Evolutionary conservation across 306 rosid species (phyloP), one percentile per base, ranked within the genome.

Genomic region (Carpinus fangiana): DNA sequence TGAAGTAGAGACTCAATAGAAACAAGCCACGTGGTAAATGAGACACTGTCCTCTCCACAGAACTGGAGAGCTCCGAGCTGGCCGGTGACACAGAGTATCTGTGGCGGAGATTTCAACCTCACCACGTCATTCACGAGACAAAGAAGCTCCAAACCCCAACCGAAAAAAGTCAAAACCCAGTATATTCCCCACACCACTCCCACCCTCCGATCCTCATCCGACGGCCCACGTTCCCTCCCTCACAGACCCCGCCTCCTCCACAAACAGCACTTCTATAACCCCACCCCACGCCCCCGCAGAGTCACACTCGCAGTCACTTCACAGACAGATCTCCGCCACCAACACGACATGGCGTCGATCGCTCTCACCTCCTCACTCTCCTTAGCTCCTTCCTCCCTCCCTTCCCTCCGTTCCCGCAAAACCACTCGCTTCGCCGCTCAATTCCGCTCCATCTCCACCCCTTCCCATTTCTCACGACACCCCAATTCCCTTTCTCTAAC

Each of bases 261-360:
- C 70, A n/a, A n/a, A 20, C 11, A 18, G 1, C 31, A n/a, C 12
- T 20, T 1, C 21, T n/a, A 56, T 14, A 56, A n/a, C 62, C 26
- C 18, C 65, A n/a, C 62, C 26, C 18, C 65, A 57, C 36, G 20
- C 14, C 9, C 17, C 0, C 67, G 4, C 17, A 11, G 4, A 11
- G 9, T 3, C 38, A 3, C 41, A 28, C 17, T 7, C 28, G 41
- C 12, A 14, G n/a, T 5, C 10, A 26, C 20, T 13, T 13, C 46
- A 17, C 12, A 17, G 21, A 17, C 21, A 18, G 47, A 38, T 59
- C 70, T 45, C 79, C 65, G 61, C 34, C 72, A 70, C 87, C 79
- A 38, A 41, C 8, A 41, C 45, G 71, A 71, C 75, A 95, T 95
- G 98, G 98, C 96, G 55, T 88, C 96, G 38, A 59, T 89, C 20